Base-by-base conservation (phyloP, 352 stramenopile species). In the Phytopythium vexans region DNA sequence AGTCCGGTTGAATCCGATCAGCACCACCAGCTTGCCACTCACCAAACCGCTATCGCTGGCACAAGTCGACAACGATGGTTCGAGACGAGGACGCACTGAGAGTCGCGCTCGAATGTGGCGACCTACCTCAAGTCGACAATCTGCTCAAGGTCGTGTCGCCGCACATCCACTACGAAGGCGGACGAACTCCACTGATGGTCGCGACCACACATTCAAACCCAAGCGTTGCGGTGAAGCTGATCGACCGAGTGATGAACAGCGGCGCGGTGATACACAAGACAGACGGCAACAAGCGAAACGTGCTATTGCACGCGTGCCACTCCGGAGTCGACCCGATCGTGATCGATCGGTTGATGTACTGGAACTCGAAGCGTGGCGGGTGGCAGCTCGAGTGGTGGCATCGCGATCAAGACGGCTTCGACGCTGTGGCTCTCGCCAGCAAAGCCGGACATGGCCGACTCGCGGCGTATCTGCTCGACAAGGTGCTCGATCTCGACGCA, bases 341-440 rank as follows among this genome's bases (percentile, higher is more conserved):
- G 14, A 40, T 67, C 36, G 35, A 40, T 7, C 14, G n/a, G 6
- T 27, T 67, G 6, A 10, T 60, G 6, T 11, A 32, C 4, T 41
- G 16, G 16, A 57, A 54, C 34, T n/a, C 51, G 11, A 8, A 27
- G 42, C 41, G 21, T 1, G 47, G 58, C 7, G 52, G 52, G 11
- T 53, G 35, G 49, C 52, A 60, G 49, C 48, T 67, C 41, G 16
- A 14, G 15, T 62, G 53, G 49, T 27, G 55, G 27, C 39, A 59
- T 21, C n/a, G 40, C 16, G 59, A 67, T 37, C 21, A 14, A 6
- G 27, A 52, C 3, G 50, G 59, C 8, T 12, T n/a, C 8, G 55
- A 48, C 12, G 54, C 54, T 6, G 50, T 67, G 34, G 39, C 55
- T n/a, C 34, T 67, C 37, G 54, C 59, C 15, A 65, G 58, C 37